Base-by-base conservation (phyloP, 2,329 filamentous ascomycete species). In the Pseudonectria foliicola region DNA sequence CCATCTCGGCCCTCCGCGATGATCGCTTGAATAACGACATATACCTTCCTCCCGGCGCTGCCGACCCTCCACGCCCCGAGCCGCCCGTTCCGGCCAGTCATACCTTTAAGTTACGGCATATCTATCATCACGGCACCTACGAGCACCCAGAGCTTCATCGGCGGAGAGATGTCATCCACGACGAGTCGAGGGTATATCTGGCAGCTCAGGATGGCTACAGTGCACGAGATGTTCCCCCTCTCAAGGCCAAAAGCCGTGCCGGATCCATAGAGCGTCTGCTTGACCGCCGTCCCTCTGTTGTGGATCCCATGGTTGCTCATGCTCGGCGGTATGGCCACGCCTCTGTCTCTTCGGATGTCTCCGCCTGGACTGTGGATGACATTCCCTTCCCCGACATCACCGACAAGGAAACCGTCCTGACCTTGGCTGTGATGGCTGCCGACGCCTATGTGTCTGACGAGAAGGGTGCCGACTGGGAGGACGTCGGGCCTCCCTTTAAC, bases 121-220 rank as follows among this genome's bases (percentile, higher is more conserved):
- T 96, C 53, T 92, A 86, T 63, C 89, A 95, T 58, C 89, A 95
- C 63, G 90, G 90, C 39, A 84, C 86, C 27, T 75, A 90, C 59
- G 67, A 74, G 48, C 77, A 94, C 48, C 89, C 89, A 3, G 62
- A 71, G 5, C 74, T 95, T 12, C 86, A 95, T 59, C 74, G 82
- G 39, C 80, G 77, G 49, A 70, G 82, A 42, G 87, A 96, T 58
- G 67, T 95, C 23, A 42, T 56, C 27, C 64, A 73, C 13, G 72
- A 80, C 12, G 62, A 70, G 24, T 51, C 56, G 13, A 56, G 56
- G 27, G 64, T 90, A 29, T 82, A 74, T 64, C 66, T 84, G 37
- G 67, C 73, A 10, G 70, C 71, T 33, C 77, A 81, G 35, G 78
- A 77, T 36, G 71, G 69, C 13, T 64, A 67, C 59, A 60, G 64